A percentile compares a stretch with the other conserved stretches of the same genome.
phyloP scores from a whole-genome alignment of 73 alveolate species.

The Tetrahymena malaccensis region DNA sequence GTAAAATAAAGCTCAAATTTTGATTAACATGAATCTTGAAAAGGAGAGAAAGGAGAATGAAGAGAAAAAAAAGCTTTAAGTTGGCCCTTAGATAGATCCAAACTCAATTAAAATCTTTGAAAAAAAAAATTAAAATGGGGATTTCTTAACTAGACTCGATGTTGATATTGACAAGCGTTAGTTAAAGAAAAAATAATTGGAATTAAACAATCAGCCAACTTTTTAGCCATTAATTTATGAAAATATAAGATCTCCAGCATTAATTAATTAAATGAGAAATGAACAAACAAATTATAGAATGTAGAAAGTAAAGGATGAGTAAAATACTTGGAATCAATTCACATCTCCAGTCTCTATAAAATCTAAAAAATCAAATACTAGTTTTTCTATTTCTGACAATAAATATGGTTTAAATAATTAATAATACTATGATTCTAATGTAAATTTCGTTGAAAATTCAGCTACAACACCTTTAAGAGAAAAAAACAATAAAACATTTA shows the following conservation, averaged over 20 bases:
- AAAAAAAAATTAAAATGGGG: background rate
- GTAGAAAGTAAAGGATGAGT: background rate
- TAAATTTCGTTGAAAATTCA: background rate
- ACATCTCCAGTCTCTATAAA: background rate
- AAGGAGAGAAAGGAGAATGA: background rate
- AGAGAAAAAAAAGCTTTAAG: background rate
- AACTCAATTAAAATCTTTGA: background rate
- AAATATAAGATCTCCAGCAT: background rate
- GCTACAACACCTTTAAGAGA: background rate
- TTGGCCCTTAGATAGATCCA: background rate
- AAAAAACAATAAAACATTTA: background rate
- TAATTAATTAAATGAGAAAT: background rate
- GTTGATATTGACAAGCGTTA: background rate
- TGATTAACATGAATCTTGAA: background rate
- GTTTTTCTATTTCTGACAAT: background rate
- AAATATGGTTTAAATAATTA: background rate
- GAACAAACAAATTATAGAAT: background rate
- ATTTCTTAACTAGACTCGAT: background rate
- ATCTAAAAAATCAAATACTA: background rate
- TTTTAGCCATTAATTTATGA: background rate
- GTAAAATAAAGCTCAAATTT: background rate
- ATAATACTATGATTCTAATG: background rate
- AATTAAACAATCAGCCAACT: background rate
- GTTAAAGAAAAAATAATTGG: background rate
- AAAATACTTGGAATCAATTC: background rate